phyloP scores from a whole-genome alignment of 257 asterid species.

The Eustoma russellianum region DNA sequence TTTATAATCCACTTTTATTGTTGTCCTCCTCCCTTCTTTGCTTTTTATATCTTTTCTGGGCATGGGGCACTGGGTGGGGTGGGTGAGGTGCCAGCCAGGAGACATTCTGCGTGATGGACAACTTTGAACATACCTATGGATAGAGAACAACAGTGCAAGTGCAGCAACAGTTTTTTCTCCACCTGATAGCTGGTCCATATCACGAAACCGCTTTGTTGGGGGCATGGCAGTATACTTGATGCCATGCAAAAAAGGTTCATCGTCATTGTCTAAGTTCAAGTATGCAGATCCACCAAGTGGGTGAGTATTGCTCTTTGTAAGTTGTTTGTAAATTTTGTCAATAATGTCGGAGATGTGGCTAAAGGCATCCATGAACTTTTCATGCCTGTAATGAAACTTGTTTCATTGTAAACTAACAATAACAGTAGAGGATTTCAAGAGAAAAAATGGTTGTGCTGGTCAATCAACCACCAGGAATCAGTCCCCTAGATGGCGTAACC shows the following conservation, averaged over 20 bases:
- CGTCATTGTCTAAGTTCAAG: conserved; percentile 86
- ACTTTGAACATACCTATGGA: conserved; percentile 61
- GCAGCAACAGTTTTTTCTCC: conserved; percentile 99
- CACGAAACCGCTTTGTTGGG: conserved; percentile 91
- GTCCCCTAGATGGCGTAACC: no score
- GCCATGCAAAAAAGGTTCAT: conserved; percentile 91
- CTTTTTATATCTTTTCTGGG: no score
- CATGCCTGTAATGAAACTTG: conserved; percentile 44
- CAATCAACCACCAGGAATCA: no score
- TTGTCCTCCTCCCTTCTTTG: no score
- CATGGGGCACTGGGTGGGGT: no score
- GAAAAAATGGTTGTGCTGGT: background rate
- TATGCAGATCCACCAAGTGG: conserved; percentile 95
- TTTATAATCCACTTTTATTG: no score
- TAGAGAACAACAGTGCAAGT: conserved; percentile 90
- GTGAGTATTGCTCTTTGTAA: conserved; percentile 81
- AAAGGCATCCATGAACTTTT: conserved; percentile 85
- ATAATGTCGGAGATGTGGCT: conserved; percentile 72
- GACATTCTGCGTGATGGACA: background rate
- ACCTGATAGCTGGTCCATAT: conserved; percentile 92
- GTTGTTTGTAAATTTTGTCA: conserved; percentile 88
- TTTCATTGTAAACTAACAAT: background rate
- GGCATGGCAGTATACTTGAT: conserved; percentile 94
- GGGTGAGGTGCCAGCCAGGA: no score
- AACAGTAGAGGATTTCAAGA: background rate